Evolutionary conservation across 225 moss, liverwort and hornwort species (phyloP), one percentile per base, ranked within the genome.

Genomic region (Pseudoscleropodium purum): DNA sequence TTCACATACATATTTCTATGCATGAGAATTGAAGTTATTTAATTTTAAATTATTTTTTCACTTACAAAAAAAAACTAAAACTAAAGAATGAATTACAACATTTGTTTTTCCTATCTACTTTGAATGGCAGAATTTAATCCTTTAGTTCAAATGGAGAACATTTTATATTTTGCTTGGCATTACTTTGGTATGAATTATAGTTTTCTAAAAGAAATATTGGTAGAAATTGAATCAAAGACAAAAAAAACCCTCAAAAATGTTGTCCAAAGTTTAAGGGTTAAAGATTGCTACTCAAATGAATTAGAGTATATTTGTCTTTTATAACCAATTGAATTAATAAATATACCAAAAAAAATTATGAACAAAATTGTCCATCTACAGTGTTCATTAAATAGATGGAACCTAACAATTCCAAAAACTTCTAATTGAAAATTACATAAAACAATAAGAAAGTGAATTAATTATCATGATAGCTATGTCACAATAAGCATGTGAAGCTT

Each of bases 321-420:
- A 18, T 75, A 18, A 0, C 30, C 4, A 73, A 10, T 43, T 17
- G 9, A 15, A 17, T 47, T 30, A 30, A 30, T 0, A 74, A 45
- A 49, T 75, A 75, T 31, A 31, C 0, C 10, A 1, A 47, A 31
- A 1, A 45, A 30, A 75, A 30, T 14, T 30, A 4, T 75, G 0
- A 30, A 47, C 11, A 75, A 15, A 9, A 49, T 49, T 0, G 2
- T 31, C 12, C 45, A 47, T 74, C 18, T 1, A 3, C 4, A 19
- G 49, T 33, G 47, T 31, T 47, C 7, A 31, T 19, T 51, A 20
- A 34, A 51, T 51, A 21, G 4, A 51, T 76, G 21, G 13, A 51
- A 1, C 1, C 13, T 76, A 51, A 20, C 3, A 51, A 76, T 34
- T 33, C 18, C 4, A 13, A 51, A 75, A 49, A 4, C 19, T 29